phyloP scores from a whole-genome alignment of 768 basidiomycete genomes.

The Xerocomus spinulosus region DNA sequence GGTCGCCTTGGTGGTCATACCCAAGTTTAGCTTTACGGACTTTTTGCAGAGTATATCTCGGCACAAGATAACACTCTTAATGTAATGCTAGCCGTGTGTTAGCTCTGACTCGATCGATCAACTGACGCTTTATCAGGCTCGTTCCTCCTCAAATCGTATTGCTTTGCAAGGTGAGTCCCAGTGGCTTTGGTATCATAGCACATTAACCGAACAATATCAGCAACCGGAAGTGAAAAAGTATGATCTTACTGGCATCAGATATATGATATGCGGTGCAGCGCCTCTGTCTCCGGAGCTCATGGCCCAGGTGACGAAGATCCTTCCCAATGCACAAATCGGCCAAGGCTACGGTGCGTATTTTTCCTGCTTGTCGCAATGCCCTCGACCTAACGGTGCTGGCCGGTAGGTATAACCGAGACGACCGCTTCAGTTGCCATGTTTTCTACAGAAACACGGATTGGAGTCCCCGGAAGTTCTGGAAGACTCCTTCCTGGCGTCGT shows the following conservation, averaged over 20 bases:
- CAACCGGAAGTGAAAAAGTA: conserved; percentile 48
- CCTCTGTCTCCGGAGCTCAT: conserved; percentile 58
- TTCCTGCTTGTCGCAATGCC: background rate
- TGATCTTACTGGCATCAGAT: conserved; percentile 50
- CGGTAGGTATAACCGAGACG: conserved; percentile 64
- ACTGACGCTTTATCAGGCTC: conserved; percentile 34
- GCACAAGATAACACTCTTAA: conserved; percentile 53
- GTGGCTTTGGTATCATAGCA: background rate
- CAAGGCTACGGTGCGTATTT: conserved; percentile 53
- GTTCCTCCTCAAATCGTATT: conserved; percentile 65
- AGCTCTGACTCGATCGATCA: background rate
- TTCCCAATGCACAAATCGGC: conserved; percentile 59
- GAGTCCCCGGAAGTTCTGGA: conserved; percentile 49
- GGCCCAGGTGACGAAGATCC: conserved; percentile 37
- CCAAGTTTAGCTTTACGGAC: conserved; percentile 58
- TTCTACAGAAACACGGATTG: conserved; percentile 43
- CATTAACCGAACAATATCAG: conserved; percentile 26
- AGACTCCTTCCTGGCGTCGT: conserved; percentile 49
- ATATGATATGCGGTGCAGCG: conserved; percentile 56
- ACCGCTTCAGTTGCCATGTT: conserved; percentile 50
- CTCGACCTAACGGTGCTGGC: background rate
- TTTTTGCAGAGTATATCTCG: conserved; percentile 58
- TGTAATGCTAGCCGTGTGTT: conserved; percentile 31
- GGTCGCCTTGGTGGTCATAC: conserved; percentile 55
- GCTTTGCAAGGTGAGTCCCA: conserved; percentile 55